Conservation (phyloP, 371 early-diverging fungal genomes). For the Rhizopus delemar region DNA sequence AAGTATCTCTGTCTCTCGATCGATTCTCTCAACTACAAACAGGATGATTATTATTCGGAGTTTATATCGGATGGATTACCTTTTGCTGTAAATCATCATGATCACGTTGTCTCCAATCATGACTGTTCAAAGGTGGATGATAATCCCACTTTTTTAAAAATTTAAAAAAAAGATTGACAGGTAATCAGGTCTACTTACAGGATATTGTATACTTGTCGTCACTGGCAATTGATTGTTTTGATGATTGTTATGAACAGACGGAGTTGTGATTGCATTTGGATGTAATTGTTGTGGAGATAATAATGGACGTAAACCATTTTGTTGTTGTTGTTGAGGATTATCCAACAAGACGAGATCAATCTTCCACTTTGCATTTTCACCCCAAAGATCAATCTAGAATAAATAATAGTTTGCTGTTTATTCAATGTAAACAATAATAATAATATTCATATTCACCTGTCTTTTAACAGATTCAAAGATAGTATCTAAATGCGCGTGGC, state of each 20-base stretch:
- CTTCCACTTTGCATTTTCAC: constrained; percentile 44
- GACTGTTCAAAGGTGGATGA: constrained; percentile 15
- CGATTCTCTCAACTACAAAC: constrained; percentile 26
- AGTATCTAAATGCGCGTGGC: constrained; percentile 20
- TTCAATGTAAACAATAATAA: neutral
- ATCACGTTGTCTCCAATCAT: constrained; percentile 14
- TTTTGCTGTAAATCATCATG: constrained; percentile 32
- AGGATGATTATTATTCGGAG: neutral
- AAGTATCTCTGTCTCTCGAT: constrained; percentile 31
- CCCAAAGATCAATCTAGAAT: constrained; percentile 38
- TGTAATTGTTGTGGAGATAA: constrained; percentile 29
- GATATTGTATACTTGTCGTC: constrained; percentile 25
- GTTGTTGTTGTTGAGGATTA: constrained; percentile 19
- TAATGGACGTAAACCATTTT: constrained; percentile 17
- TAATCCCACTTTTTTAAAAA: constrained; percentile 23
- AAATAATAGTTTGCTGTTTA: neutral
- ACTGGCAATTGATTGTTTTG: constrained; percentile 16
- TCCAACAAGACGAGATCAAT: constrained; percentile 38
- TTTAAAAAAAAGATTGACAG: neutral
- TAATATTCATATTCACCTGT: constrained; percentile 24
- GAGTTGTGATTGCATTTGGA: constrained; percentile 25
- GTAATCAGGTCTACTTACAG: constrained; percentile 15
- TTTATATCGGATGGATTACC: constrained; percentile 16
- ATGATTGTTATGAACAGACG: constrained; percentile 1
- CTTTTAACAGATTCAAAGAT: constrained; percentile 28